Base-by-base conservation (phyloP, 352 stramenopile species). In the Phytophthora crassamura region DNA sequence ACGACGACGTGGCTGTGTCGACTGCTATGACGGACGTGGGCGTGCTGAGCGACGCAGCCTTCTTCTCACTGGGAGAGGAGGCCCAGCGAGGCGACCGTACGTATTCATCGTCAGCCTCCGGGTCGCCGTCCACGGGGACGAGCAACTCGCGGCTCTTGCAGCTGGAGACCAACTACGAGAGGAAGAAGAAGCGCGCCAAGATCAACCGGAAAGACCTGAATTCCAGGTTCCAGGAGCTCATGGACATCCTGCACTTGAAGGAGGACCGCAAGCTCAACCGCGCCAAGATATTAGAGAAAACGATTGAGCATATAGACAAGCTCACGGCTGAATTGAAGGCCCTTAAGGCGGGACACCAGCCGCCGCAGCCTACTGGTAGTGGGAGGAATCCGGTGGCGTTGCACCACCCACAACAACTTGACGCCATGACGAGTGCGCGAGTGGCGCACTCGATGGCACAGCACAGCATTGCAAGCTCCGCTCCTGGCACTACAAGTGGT, bases 111-210 rank as follows among this genome's bases (percentile, higher is more conserved):
- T 68, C 63, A n/a, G 59, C 63, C 4, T 56, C 43, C 10, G 41
- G 32, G 7, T 69, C 50, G n/a, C 39, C 40, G 32, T 45, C 60
- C 15, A 48, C 51, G 10, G 58, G 56, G n/a, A 51, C 56, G 9
- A 67, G 47, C 33, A 59, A 59, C 4, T 60, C 71, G 14, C 68
- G 77, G 9, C 43, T 86, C 36, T 48, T 81, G 43, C 77, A 89
- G 46, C 63, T 87, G 4, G 80, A 89, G 35, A 80, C 80, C 69
- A 89, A 89, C 49, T 89, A 89, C 51, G 80, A 89, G 47, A 71
- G 78, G 30, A 89, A 89, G 63, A 89, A 89, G 65, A 89, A 86
- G 46, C 78, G 80, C 46, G 80, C 80, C 34, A 89, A 89, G 60
- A 87, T 89, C 71, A 89, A 89, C 59, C 74, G 80, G 33, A 75